These are phyloP conservation scores for Penicillium polonicum DNA, from an alignment of 2,329 filamentous ascomycete species.

Conservation along the genomic window DNA sequence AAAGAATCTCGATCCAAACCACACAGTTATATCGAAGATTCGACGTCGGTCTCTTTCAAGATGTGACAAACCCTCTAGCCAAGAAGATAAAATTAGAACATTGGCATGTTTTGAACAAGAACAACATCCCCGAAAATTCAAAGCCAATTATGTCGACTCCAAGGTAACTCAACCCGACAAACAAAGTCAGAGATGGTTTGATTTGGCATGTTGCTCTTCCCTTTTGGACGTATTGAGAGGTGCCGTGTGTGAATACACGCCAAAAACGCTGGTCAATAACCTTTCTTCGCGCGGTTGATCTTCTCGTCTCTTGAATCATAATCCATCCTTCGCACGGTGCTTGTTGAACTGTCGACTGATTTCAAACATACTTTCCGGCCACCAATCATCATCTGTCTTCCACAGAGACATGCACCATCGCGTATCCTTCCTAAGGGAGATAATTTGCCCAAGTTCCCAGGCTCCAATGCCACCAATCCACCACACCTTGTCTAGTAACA, in stretches of 20 bases:
- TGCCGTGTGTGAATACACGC: not conserved
- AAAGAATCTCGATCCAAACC: no score
- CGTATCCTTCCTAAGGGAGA: not conserved
- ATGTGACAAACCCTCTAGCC: no score
- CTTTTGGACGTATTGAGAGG: not conserved
- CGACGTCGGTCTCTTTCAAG: no score
- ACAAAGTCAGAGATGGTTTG: not conserved
- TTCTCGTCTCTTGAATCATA: not conserved
- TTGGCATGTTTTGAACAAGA: no score
- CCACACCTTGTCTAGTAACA: conserved; percentile 4
- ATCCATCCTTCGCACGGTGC: not conserved
- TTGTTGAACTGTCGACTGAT: not conserved
- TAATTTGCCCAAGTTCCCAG: not conserved
- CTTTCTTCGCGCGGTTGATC: not conserved
- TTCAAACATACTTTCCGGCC: conserved; percentile 2
- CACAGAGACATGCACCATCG: not conserved
- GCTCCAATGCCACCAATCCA: conserved; percentile 2
- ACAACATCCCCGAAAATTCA: no score
- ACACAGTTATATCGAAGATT: no score
- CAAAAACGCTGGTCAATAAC: not conserved
- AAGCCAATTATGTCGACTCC: no score
- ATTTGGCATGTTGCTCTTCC: not conserved
- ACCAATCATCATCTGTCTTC: not conserved
- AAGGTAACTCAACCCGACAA: no score
- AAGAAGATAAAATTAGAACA: no score